Percentiles rank a stretch among this genome's conserved stretches.
Evolutionary conservation across 2,329 filamentous ascomycete species (phyloP).

Genomic region (Pyricularia grisea): DNA sequence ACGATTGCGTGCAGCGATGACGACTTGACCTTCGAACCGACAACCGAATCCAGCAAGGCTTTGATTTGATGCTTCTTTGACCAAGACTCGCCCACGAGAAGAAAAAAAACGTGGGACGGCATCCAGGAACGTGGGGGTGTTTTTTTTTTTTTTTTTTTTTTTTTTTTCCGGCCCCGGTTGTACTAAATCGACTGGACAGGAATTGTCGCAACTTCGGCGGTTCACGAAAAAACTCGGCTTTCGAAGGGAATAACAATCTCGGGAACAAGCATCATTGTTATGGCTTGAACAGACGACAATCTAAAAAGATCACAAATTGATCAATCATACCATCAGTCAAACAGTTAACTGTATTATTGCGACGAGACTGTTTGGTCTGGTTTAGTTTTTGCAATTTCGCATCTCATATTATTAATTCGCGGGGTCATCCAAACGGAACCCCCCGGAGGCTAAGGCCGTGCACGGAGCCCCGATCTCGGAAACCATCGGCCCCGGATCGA

Average conservation of each 20-base stretch:
- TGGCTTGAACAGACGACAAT: neutral
- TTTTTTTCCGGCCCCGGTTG: neutral
- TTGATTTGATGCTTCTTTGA: constrained; percentile 3
- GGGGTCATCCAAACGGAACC: neutral
- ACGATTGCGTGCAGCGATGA: constrained; percentile 14
- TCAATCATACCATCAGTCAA: neutral
- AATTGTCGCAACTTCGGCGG: neutral
- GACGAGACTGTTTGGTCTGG: neutral
- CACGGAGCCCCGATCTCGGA: neutral
- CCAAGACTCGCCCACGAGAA: neutral
- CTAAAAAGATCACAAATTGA: neutral
- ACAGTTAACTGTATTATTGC: neutral
- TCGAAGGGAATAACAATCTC: neutral
- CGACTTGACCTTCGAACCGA: constrained; percentile 8
- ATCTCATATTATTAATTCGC: neutral
- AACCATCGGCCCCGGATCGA: neutral
- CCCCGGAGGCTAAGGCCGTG: neutral
- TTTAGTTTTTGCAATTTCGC: neutral
- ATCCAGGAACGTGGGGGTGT: neutral
- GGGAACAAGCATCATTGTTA: neutral
- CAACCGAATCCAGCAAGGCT: neutral
- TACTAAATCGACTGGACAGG: no score
- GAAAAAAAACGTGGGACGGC: neutral
- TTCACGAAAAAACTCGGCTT: neutral
- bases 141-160: neutral